Evolutionary conservation across 108 stramenopile genomes (phyloP).

Genomic region (Nitzschia sp.): DNA sequence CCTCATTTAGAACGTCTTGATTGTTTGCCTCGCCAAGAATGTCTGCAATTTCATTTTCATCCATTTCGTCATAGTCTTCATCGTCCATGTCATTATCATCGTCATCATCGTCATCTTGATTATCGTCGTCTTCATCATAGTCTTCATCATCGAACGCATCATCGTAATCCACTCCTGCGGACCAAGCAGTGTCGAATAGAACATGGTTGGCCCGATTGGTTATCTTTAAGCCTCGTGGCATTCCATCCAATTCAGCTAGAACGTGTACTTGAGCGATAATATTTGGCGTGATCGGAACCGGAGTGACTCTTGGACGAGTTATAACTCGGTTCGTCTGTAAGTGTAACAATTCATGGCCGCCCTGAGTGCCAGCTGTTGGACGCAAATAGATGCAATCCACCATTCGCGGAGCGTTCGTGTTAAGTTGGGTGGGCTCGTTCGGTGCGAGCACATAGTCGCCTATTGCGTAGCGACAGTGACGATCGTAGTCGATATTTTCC

Average conservation of each 20-base stretch:
- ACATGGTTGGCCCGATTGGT: not conserved
- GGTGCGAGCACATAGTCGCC: slow-evolving; percentile 30
- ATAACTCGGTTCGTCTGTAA: slow-evolving; percentile 11
- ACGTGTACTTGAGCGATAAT: slow-evolving; percentile 1
- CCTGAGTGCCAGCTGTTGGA: slow-evolving; percentile 4
- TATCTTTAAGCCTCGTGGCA: not conserved
- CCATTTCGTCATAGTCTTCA: not conserved
- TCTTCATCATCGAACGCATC: not conserved
- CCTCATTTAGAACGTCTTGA: not conserved
- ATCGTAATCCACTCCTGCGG: not conserved
- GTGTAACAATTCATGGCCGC: slow-evolving; percentile 5
- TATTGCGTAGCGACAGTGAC: slow-evolving; percentile 11
- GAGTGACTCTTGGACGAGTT: not conserved
- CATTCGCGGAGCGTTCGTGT: slow-evolving; percentile 23
- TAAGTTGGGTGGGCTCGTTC: slow-evolving; percentile 17
- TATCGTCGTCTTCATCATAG: slow-evolving; percentile 2
- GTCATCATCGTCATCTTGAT: slow-evolving; percentile 4
- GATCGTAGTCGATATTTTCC: slow-evolving; percentile 14
- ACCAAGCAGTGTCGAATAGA: not conserved
- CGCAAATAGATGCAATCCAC: slow-evolving; percentile 7
- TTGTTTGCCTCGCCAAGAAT: not conserved
- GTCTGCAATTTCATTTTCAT: not conserved
- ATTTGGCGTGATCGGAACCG: not conserved
- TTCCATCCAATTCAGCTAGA: not conserved
- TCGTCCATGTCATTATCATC: slow-evolving; percentile 7